Conservation (phyloP, 345 rosid genomes). For the Boechera retrofracta region DNA sequence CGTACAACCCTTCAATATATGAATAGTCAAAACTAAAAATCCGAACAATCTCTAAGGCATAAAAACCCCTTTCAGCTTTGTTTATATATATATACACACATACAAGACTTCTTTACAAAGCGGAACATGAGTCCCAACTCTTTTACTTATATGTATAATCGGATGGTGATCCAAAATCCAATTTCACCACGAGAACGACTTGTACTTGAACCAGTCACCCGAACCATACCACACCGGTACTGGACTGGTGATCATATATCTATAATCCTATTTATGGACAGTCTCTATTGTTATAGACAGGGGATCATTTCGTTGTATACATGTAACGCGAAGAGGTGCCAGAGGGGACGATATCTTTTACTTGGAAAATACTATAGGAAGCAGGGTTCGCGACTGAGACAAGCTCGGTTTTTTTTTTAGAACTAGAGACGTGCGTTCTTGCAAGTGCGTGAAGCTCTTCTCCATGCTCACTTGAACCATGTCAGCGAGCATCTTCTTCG, state of each 20-base stretch:
- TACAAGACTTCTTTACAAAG: background rate
- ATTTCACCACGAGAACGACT: too few relatives aligned
- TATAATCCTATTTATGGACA: background rate
- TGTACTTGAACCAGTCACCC: too few relatives aligned
- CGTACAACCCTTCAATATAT: background rate
- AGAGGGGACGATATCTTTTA: background rate
- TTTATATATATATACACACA: background rate
- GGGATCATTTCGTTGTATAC: background rate
- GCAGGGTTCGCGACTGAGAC: background rate
- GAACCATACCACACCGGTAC: too few relatives aligned
- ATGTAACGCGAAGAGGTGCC: background rate
- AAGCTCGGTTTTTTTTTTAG: background rate
- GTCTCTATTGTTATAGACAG: background rate
- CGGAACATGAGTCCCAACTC: background rate
- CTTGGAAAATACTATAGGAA: background rate
- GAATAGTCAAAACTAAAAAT: background rate
- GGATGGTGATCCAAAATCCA: too few relatives aligned
- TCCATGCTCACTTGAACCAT: conserved; percentile 99
- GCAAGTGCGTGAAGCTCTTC: conserved; percentile 84
- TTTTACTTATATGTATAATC: too few relatives aligned
- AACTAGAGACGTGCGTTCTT: conserved; percentile 60
- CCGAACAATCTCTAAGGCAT: background rate
- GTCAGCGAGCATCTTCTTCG: conserved; percentile 92
- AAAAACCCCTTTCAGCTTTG: background rate
- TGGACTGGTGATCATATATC: background rate